Evolutionary conservation across 2,329 filamentous ascomycete species (phyloP), one percentile per base, ranked within the genome.

Genomic region (Pseudogymnoascus sp.): DNA sequence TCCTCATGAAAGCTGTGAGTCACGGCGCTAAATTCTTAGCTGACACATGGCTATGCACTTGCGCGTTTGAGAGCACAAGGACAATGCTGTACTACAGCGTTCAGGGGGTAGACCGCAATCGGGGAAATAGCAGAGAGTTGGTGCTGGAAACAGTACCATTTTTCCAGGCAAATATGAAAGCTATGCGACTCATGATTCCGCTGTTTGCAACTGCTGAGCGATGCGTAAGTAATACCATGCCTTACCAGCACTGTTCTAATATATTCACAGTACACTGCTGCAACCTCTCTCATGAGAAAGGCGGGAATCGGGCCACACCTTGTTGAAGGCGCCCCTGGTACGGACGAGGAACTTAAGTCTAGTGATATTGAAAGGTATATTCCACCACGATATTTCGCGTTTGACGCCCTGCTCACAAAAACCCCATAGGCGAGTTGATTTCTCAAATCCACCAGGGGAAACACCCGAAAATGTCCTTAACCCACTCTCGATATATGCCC

Each of bases 31-130:
- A 74, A 3, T 73, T 76, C 36, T 65, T 80, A 25, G 76, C 77
- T 0, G 78, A 80, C 52, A 77, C 75, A 48, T 69, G 78, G 67
- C 70, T 79, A 31, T 77, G 77, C 1, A 78, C 76, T 13, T 79
- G 79, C 63, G 73, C 76, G 1, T 79, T 78, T 65, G 77, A 79
- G 61, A 79, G 77, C 64, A 78, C 75, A 58, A 73, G 78, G 4
- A 75, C 79, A 37, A 78, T 80, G 75, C 67, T 80, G 1, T 79
- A 80, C 66, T 79, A 79, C 62, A 72, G 78, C n/a, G 77, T 76
- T 3, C 73, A 76, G 13, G 66, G 79, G 5, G 69, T 78, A 5
- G 76, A 77, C 29, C 71, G 60, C 21, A 63, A 66, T 33, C 61
- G 63, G 18, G 61, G 65, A 8, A 63, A 63, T 27, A 36, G 27